Evolutionary conservation across 805 yeast genomes (phyloP).

Genomic region (Lipomyces orientalis): DNA sequence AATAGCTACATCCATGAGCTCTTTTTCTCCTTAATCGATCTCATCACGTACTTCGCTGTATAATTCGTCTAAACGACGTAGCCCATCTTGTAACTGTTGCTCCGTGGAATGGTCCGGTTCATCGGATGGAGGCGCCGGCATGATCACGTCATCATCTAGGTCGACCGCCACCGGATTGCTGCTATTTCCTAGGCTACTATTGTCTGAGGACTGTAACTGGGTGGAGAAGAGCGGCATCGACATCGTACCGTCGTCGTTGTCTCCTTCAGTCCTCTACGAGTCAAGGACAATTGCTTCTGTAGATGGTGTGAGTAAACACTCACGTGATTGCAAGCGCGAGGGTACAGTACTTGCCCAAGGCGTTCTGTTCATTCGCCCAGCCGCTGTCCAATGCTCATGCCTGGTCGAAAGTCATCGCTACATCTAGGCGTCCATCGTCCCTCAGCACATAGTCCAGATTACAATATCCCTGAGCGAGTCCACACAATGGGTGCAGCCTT

Average conservation of each 20-base stretch:
- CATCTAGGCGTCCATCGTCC: neutral
- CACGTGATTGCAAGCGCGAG: neutral
- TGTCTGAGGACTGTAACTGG: neutral
- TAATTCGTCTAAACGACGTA: constrained; percentile 13
- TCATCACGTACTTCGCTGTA: constrained; percentile 12
- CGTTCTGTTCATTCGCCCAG: neutral
- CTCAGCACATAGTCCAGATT: neutral
- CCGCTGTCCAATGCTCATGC: no score
- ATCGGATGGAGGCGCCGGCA: neutral
- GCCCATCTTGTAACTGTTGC: constrained; percentile 7
- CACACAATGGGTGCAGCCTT: constrained; percentile 49
- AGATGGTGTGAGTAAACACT: no score
- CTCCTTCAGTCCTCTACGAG: neutral
- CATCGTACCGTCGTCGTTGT: neutral
- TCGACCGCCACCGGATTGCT: neutral
- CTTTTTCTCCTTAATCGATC: neutral
- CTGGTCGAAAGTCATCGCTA: neutral
- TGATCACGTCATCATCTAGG: neutral
- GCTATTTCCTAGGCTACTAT: neutral
- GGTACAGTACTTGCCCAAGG: neutral
- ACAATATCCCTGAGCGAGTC: neutral
- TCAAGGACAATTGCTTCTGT: no score
- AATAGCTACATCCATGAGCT: constrained; percentile 6
- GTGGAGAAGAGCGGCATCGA: neutral
- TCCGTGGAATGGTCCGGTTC: neutral